These are phyloP conservation scores for Aspergillus asperescens DNA, from an alignment of 495 filamentous ascomycete species.

Conservation along the genomic window DNA sequence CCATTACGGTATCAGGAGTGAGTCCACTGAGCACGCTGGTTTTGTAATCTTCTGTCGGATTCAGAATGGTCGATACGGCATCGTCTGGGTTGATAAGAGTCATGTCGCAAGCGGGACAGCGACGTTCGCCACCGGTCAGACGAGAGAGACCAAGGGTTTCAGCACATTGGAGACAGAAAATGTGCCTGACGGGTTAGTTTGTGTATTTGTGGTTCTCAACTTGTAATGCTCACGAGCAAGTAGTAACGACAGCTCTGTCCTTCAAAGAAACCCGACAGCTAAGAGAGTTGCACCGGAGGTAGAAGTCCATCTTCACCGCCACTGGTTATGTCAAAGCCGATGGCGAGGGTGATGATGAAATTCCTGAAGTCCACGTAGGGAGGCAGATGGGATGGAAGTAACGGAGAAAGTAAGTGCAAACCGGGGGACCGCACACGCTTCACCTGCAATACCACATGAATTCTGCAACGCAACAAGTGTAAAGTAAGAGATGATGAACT, in stretches of 20 bases:
- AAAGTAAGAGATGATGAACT: not conserved
- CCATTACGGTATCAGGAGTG: constrained; percentile 79
- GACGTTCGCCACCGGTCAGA: constrained; percentile 48
- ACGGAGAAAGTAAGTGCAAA: not conserved
- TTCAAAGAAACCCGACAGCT: constrained; percentile 71
- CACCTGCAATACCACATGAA: not conserved
- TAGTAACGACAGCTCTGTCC: constrained; percentile 80
- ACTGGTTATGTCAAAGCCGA: too few species aligned
- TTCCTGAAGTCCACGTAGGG: not conserved
- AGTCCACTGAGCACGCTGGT: constrained; percentile 83
- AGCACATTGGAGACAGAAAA: constrained; percentile 78
- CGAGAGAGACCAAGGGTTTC: constrained; percentile 59
- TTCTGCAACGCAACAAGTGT: not conserved
- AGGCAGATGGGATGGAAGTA: not conserved
- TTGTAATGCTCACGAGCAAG: constrained; percentile 61
- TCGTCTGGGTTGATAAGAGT: constrained; percentile 69
- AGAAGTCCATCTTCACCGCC: constrained; percentile 56
- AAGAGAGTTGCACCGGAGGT: constrained; percentile 73
- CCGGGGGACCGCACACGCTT: not conserved
- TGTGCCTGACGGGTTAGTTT: too few species aligned
- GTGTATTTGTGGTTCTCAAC: too few species aligned
- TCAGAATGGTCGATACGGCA: constrained; percentile 67
- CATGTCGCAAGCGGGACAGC: constrained; percentile 79
- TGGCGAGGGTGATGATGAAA: not conserved
- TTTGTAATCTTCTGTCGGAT: constrained; percentile 90